Percentiles rank a stretch among this genome's conserved stretches.
These are phyloP conservation scores for Hericium erinaceus DNA, from an alignment of 768 basidiomycete species.

Conservation along the genomic window DNA sequence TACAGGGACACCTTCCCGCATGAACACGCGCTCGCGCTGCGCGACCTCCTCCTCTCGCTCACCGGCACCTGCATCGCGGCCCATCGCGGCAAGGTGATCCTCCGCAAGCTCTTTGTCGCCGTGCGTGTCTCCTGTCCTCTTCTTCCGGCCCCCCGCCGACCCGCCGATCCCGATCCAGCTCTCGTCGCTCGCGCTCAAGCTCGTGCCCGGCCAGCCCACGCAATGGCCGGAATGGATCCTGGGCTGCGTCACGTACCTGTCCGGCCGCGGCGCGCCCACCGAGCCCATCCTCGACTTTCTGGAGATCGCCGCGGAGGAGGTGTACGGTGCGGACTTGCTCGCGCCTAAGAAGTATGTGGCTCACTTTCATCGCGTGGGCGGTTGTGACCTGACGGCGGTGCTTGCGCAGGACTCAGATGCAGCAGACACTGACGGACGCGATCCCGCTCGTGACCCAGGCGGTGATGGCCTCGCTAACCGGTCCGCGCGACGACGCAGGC, in stretches of 20 bases:
- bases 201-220: slow-evolving; percentile 48
- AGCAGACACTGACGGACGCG: slow-evolving; percentile 57
- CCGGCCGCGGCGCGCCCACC: slow-evolving; percentile 44
- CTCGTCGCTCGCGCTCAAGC: slow-evolving; percentile 56
- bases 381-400: not conserved
- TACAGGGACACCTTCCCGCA: slow-evolving; percentile 66
- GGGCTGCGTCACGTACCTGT: slow-evolving; percentile 52
- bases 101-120: slow-evolving; percentile 82
- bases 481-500: slow-evolving; percentile 22
- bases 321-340: slow-evolving; percentile 64
- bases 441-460: slow-evolving; percentile 64
- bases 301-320: slow-evolving; percentile 78
- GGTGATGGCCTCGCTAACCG: slow-evolving; percentile 47
- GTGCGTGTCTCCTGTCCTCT: slow-evolving; percentile 34
- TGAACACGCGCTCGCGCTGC: slow-evolving; percentile 47
- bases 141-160: not conserved
- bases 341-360: slow-evolving; percentile 59
- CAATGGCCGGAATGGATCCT: slow-evolving; percentile 74
- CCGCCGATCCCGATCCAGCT: slow-evolving; percentile 1
- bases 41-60: slow-evolving; percentile 60
- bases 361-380: not conserved
- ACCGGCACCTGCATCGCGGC: slow-evolving; percentile 55
- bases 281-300: slow-evolving; percentile 68
- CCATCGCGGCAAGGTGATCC: slow-evolving; percentile 57
- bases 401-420: slow-evolving; percentile 46